Percentiles rank a stretch among this genome's conserved stretches.
Conservation (phyloP, 345 rosid genomes). For the Gynandropsis gynandra region DNA sequence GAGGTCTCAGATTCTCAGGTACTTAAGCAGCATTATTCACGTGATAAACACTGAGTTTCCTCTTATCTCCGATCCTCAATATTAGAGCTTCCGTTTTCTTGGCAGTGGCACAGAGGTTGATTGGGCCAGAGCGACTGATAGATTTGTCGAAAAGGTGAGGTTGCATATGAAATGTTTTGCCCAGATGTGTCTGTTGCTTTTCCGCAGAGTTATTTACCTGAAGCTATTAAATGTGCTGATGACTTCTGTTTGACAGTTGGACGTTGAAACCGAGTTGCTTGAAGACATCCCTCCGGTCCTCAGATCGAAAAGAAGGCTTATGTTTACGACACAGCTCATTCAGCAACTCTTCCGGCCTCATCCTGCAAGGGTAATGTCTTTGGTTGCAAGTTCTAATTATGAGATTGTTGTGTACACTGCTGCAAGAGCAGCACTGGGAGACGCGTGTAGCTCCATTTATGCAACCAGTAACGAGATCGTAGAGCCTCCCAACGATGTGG, state of each 20-base stretch:
- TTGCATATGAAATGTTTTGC: constrained; percentile 17
- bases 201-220: constrained; percentile 8
- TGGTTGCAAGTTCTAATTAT: constrained; percentile 39
- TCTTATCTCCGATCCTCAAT: constrained; percentile 39
- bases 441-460: constrained; percentile 50
- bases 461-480: constrained; percentile 26
- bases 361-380: constrained; percentile 37
- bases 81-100: not conserved
- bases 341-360: constrained; percentile 62
- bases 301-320: constrained; percentile 70
- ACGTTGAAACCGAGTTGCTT: constrained; percentile 39
- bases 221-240: constrained; percentile 16
- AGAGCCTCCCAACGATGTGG: constrained; percentile 28
- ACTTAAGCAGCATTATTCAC: not conserved
- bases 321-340: constrained; percentile 70
- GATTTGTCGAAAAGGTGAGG: constrained; percentile 65
- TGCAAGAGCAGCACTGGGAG: constrained; percentile 58
- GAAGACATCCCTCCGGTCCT: constrained; percentile 40
- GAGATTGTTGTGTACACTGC: constrained; percentile 46
- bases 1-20: constrained; percentile 64
- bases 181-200: too few relatives aligned
- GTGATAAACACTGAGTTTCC: not conserved
- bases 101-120: constrained; percentile 63
- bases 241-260: constrained; percentile 45
- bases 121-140: constrained; percentile 59